A percentile compares a stretch with the other conserved stretches of the same genome.
Conservation (phyloP, 768 basidiomycete species). For the Suillus bovinus region DNA sequence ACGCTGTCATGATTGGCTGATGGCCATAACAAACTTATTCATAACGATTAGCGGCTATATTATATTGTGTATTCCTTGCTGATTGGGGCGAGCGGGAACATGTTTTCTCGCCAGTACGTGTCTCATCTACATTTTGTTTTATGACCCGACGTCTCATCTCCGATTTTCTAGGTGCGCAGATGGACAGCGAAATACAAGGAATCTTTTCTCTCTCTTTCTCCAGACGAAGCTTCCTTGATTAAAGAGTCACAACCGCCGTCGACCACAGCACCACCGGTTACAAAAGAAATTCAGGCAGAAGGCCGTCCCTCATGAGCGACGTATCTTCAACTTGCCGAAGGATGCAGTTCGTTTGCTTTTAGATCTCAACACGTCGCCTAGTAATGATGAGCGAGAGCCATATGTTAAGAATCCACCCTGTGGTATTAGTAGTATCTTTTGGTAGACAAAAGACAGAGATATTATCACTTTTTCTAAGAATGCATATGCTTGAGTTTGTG, state of each 20-base stretch:
- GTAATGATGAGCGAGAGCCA: not conserved
- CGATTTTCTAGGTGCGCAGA: slow-evolving; percentile 47
- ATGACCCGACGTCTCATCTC: not conserved
- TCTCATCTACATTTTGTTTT: not conserved
- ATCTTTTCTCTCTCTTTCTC: slow-evolving; percentile 57
- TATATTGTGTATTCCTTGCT: slow-evolving; percentile 61
- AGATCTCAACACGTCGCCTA: not conserved
- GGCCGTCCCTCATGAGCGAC: not conserved
- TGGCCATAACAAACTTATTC: not conserved
- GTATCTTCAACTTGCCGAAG: not conserved
- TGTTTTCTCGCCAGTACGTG: slow-evolving; percentile 64
- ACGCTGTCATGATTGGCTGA: not conserved
- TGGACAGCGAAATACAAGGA: slow-evolving; percentile 54
- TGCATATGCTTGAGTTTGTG: not conserved
- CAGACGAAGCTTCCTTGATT: slow-evolving; percentile 46
- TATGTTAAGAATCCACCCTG: not conserved
- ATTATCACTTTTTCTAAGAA: not conserved
- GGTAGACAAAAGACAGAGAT: not conserved
- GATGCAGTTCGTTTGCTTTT: not conserved
- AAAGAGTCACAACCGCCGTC: slow-evolving; percentile 1
- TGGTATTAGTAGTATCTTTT: not conserved
- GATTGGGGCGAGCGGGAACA: slow-evolving; percentile 75
- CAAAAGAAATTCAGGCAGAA: not conserved
- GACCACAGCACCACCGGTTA: not conserved
- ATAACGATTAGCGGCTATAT: slow-evolving; percentile 42